Evolutionary conservation across 176 grass and related monocot species (phyloP), one percentile per base, ranked within the genome.

Genomic region (Oryza nivara): DNA sequence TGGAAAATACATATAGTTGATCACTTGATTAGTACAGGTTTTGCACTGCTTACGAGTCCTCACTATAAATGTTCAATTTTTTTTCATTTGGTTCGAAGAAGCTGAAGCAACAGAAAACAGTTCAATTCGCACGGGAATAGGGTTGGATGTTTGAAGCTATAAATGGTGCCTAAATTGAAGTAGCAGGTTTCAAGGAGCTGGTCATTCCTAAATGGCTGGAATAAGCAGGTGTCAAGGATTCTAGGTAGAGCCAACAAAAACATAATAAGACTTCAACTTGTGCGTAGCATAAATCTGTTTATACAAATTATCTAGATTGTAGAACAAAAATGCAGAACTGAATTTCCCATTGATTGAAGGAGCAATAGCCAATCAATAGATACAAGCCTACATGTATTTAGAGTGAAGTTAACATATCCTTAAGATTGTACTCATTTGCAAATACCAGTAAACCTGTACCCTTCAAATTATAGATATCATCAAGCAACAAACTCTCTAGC

Each of bases 241-340:
- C 54, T 65, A 72, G 67, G 28, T 51, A 86, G 30, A 73, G 40
- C 20, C 7, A 13, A 14, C 47, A 67, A 80, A 51, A 72, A 6
- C 16, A 35, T 35, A 65, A 15, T 35, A 25, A 8, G 61, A 73
- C 15, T 11, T 12, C 69, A 46, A 73, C 17, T 9, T 74, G 17
- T 2, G 17, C 26, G 65, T 49, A 12, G 17, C 26, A 74, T 49
- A 12, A 83, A 35, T 23, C 58, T 65, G 71, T 64, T 45, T 4
- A 19, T 32, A 30, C 28, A 25, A 10, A 54, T 20, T 74, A 74
- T 52, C 25, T 30, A 51, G 3, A 56, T 6, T 52, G 3, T 49
- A 51, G 7, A 75, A 22, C 58, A 63, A 63, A 16, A 75, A 56
- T 34, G 15, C 19, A 47, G 3, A 52, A 35, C 48, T 54, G 9